Base-by-base conservation (phyloP, 176 grass and related monocot species). In the Carex parvula region DNA sequence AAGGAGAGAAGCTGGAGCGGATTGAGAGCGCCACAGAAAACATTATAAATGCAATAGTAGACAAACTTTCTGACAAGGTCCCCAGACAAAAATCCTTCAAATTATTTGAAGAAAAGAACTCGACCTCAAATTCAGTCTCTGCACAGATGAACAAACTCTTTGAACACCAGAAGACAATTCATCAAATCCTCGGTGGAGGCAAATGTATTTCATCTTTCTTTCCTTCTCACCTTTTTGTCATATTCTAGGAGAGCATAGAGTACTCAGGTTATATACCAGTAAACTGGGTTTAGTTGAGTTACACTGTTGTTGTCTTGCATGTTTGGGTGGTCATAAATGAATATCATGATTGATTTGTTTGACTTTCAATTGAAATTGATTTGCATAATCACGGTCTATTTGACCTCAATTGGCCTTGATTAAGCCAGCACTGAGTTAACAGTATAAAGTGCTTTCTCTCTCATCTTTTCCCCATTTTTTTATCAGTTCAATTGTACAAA, bases 141-240 rank as follows among this genome's bases (percentile, higher is more conserved):
- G 64, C 90, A 3, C 82, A 81, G 42, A 76, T 88, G 68, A 93
- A 89, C 26, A 94, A 86, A 84, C 42, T 95, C 48, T 92, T 98
- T 80, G 88, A 79, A 60, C 89, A 88, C 29, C 95, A 93, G 83
- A 87, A 90, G 50, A 64, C 92, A 2, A 26, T 95, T 65, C 92
- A 98, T 91, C 70, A 86, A 6, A 73, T 88, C 81, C 79, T 98
- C 50, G 95, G 95, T 76, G 92, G 95, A 72, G 95, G 92, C 85
- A 91, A 93, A 85, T 65, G 95, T 98, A 76, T 0, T 87, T n/a
- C 3, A 42, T 84, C 52, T 87, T n/a, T 57, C 44, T 46, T 59
- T 86, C 24, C 54, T 81, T 84, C 12, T 29, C 18, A 57, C 12
- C 10, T 53, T 6, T 21, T 12, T 54, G 66, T 74, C 3, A 9